Evolutionary conservation across 805 yeast species (phyloP).

Genomic region (Starmerella stigmatis): DNA sequence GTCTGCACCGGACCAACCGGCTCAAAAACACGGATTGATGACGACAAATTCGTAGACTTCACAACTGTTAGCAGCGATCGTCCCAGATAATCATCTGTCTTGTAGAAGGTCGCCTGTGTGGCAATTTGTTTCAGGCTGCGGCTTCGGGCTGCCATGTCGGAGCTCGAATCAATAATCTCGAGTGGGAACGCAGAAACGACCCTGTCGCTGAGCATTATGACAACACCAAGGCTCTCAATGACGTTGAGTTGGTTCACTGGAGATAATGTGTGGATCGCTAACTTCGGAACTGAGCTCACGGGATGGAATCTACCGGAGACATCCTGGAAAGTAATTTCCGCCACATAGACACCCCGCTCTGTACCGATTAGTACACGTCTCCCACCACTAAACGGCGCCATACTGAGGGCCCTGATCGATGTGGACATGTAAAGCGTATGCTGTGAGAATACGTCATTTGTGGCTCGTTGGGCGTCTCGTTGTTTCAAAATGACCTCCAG

Average conservation of each 20-base stretch:
- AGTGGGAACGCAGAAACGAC: slow-evolving; percentile 66
- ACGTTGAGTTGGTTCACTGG: slow-evolving; percentile 78
- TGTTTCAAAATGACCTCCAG: slow-evolving; percentile 71
- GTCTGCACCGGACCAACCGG: slow-evolving; percentile 47
- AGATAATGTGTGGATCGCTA: slow-evolving; percentile 61
- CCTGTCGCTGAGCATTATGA: slow-evolving; percentile 74
- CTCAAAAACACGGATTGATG: slow-evolving; percentile 71
- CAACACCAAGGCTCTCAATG: slow-evolving; percentile 76
- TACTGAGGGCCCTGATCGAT: slow-evolving; percentile 37
- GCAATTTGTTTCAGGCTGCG: slow-evolving; percentile 64
- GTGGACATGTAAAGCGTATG: slow-evolving; percentile 40
- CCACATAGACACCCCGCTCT: slow-evolving; percentile 77
- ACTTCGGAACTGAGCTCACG: slow-evolving; percentile 42
- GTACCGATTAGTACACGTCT: slow-evolving; percentile 84
- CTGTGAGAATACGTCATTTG: slow-evolving; percentile 69
- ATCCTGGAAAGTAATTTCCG: slow-evolving; percentile 54
- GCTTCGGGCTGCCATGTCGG: slow-evolving; percentile 35
- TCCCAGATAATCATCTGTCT: slow-evolving; percentile 87
- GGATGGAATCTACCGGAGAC: slow-evolving; percentile 34
- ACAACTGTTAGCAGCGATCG: slow-evolving; percentile 82
- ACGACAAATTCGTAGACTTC: slow-evolving; percentile 64
- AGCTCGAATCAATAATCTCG: slow-evolving; percentile 38
- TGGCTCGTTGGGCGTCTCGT: slow-evolving; percentile 58
- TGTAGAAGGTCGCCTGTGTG: slow-evolving; percentile 82
- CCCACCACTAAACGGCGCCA: slow-evolving; percentile 78